Evolutionary conservation across 768 basidiomycete genomes (phyloP).

Genomic region (Gloeophyllum trabeum): DNA sequence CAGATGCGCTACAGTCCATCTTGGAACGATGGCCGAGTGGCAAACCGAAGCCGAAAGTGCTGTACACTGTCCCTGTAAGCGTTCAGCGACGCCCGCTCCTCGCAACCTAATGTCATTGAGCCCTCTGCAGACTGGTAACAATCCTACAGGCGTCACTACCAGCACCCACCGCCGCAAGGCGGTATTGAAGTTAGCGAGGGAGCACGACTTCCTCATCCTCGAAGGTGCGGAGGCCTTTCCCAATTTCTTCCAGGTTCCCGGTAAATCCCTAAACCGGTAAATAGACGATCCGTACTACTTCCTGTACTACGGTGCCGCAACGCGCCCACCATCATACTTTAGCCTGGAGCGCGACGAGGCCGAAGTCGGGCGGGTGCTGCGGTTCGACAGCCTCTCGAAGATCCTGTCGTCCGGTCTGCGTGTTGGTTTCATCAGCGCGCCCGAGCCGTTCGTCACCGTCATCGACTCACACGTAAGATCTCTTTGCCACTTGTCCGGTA

Average conservation of each 20-base stretch:
- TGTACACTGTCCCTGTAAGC: conserved; percentile 74
- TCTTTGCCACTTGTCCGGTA: conserved; percentile 3
- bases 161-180: conserved; percentile 57
- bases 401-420: conserved; percentile 68
- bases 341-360: conserved; percentile 58
- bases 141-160: conserved; percentile 78
- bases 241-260: background rate
- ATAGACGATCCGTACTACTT: conserved; percentile 75
- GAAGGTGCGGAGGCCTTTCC: conserved; percentile 66
- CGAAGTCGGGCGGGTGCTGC: conserved; percentile 67
- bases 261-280: background rate
- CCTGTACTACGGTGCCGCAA: conserved; percentile 57
- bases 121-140: conserved; percentile 77
- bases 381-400: conserved; percentile 89
- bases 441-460: conserved; percentile 48
- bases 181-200: conserved; percentile 57
- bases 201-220: conserved; percentile 72
- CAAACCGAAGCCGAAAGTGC: conserved; percentile 62
- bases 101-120: no score
- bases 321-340: conserved; percentile 72
- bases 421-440: conserved; percentile 74
- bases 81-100: no score
- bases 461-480: conserved; percentile 61
- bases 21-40: conserved; percentile 66
- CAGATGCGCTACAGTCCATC: conserved; percentile 45